Base-by-base conservation (phyloP, 345 rosid genomes). In the Hypericum perforatum region DNA sequence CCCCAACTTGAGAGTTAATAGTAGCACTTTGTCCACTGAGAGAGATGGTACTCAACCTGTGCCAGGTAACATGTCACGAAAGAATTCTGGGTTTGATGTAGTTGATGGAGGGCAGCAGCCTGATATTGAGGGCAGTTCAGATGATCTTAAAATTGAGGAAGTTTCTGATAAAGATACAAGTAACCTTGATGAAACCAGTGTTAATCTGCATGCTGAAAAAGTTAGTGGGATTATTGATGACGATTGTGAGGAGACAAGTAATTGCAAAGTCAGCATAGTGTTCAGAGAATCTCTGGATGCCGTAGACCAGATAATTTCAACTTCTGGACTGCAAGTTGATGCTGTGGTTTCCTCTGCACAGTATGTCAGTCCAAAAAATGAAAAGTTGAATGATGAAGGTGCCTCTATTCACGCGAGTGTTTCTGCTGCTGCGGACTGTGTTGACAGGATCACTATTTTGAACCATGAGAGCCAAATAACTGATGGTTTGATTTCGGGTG, bases 1-100 rank as follows among this genome's bases (percentile, higher is more conserved):
- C 60, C 74, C 83, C 63, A 69, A 51, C 71, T 65, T 70, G 71
- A 77, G 75, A 54, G 70, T 45, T 57, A 68, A 50, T 62, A 72
- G 60, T 65, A 51, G 39, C 48, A 59, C 51, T 63, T 43, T 65
- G 58, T 55, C 80, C 22, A 68, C 47, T 43, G 74, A 42, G 43
- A 78, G 52, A 64, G 79, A 75, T 57, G 57, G 29, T 38, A 39
- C 36, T 45, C 68, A 66, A 39, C 65, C 80, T 49, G 53, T 53
- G 16, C 51, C 65, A 29, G 63, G 49, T 68, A 74, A 78, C 54
- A 51, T 57, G 57, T 58, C 64, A 51, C 77, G 59, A 56, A 63
- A 67, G 41, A 54, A 58, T 52, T 70, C 79, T 59, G 59, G 45
- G 11, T 40, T 66, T 41, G 56, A 71, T 72, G 73, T 52, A 64